Evolutionary conservation across 2,329 filamentous ascomycete species (phyloP), one percentile per base, ranked within the genome.

Genomic region (Cladosporium sp.): DNA sequence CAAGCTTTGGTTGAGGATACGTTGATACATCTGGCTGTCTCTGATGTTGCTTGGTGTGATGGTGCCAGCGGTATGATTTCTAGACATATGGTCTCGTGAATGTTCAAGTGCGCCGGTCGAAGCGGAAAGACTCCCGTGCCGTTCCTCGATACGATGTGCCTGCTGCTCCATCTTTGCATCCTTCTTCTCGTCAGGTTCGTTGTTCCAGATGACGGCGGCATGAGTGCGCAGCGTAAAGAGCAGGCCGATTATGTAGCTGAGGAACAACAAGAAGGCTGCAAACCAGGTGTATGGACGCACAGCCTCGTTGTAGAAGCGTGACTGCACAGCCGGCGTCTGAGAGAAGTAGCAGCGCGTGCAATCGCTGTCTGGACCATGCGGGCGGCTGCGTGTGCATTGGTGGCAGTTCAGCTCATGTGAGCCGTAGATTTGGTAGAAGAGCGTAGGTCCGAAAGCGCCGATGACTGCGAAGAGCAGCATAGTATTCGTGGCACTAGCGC

Each of bases 371-470:
- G 62, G 49, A 37, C 78, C 74, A n/a, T 69, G 66, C 4, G 75
- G 66, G 37, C 68, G 75, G 60, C 82, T 86, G 57, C 82, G 83
- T 58, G 84, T 66, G 68, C 84, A 87, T 58, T 79, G 73, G 61
- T 78, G 83, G 69, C 94, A 99, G 68, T 91, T 94, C 53, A 99
- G 83, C 75, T 99, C 91, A 70, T 99, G 94, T 49, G 91, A 96
- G 65, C 94, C 95, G 73, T 97, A 97, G 62, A 99, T 96, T 70
- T 99, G 93, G 75, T 97, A 99, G 76, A 99, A 99, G 13, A 99
- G 77, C 0, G 94, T 99, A 2, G 94, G 94, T 0, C 93, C 89
- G 73, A 99, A 99, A 8, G 93, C 91, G 61, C 90, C 93, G 65
- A 99, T 94, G 37, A 96, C 89, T 22, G 94, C 93, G 71, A 99